Percentiles rank a stretch among this genome's conserved stretches.
These are phyloP conservation scores for Rubroboletus pulcherrimus DNA, from an alignment of 768 basidiomycete genomes.

Conservation along the genomic window DNA sequence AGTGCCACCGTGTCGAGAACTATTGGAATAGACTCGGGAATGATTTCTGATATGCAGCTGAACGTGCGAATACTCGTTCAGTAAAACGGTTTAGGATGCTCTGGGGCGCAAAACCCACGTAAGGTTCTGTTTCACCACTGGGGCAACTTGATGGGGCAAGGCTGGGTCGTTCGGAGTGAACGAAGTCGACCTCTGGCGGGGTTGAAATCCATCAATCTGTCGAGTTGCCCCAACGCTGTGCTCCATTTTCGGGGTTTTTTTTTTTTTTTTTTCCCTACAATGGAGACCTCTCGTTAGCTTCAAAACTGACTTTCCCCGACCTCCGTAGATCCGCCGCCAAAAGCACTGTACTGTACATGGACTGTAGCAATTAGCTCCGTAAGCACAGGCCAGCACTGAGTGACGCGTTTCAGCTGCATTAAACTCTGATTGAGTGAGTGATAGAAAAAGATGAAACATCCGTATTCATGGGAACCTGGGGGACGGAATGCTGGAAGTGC, in stretches of 20 bases:
- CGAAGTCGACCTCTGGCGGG: background rate
- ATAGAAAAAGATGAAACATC: constrained; percentile 16
- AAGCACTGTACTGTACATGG: background rate
- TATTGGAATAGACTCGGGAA: constrained; percentile 8
- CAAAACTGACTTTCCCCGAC: background rate
- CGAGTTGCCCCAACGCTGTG: background rate
- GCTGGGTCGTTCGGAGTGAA: background rate
- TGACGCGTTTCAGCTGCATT: constrained; percentile 26
- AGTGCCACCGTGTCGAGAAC: constrained; percentile 13
- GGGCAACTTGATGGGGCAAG: constrained; percentile 8
- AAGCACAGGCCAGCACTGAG: constrained; percentile 9
- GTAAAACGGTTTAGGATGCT: background rate
- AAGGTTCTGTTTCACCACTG: constrained; percentile 11
- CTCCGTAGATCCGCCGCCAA: constrained; percentile 19
- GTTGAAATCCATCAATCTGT: background rate
- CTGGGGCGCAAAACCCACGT: constrained; percentile 8
- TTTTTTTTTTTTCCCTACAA: background rate
- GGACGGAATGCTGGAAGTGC: constrained; percentile 1
- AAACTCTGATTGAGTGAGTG: constrained; percentile 14
- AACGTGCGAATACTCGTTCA: constrained; percentile 12
- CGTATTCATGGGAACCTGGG: constrained; percentile 17
- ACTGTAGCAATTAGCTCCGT: constrained; percentile 3
- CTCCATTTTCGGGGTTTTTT: background rate
- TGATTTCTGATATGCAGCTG: constrained; percentile 3
- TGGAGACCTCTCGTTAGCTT: background rate